phyloP scores from a whole-genome alignment of 345 rosid species.

The Melastoma malabathricum region DNA sequence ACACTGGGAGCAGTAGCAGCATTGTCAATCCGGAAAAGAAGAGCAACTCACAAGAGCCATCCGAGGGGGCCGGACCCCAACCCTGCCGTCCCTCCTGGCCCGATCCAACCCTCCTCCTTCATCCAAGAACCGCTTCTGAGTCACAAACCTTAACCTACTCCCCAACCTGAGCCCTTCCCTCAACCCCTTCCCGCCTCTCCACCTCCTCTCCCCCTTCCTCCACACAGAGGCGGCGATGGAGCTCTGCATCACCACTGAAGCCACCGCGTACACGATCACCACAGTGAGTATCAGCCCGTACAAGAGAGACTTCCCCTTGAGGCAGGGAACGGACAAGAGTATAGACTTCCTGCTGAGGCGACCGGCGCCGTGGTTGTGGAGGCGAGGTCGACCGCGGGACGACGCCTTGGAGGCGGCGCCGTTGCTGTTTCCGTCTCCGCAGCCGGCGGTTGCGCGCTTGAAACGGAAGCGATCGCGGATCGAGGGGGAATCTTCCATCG shows the following conservation, averaged over 20 bases:
- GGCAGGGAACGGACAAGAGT: conserved; percentile 29
- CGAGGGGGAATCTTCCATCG: conserved; percentile 18
- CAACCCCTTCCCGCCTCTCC: conserved; percentile 21
- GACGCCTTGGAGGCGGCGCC: conserved; percentile 20
- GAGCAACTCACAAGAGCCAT: conserved; percentile 62
- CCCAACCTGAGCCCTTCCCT: conserved; percentile 43
- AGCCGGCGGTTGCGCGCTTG: conserved; percentile 35
- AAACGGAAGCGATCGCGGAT: conserved; percentile 58
- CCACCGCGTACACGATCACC: conserved; percentile 59
- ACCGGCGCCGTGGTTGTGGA: conserved; percentile 11
- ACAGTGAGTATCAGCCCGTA: conserved; percentile 45
- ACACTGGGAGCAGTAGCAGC: neutral
- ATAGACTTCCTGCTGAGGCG: conserved; percentile 10
- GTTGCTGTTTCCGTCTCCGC: too few species aligned
- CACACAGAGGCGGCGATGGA: conserved; percentile 41
- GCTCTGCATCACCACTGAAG: conserved; percentile 65
- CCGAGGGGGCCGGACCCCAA: conserved; percentile 72
- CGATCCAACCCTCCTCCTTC: conserved; percentile 40
- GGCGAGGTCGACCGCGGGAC: conserved; percentile 11
- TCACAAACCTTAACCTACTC: conserved; percentile 46
- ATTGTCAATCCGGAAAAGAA: neutral
- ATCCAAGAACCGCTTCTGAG: conserved; percentile 23
- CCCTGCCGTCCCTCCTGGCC: conserved; percentile 31
- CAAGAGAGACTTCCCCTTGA: conserved; percentile 50
- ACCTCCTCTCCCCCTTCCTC: conserved; percentile 36